These are phyloP conservation scores for Trichosporon sp. DNA, from an alignment of 1,284 basidiomycete species.

Conservation along the genomic window DNA sequence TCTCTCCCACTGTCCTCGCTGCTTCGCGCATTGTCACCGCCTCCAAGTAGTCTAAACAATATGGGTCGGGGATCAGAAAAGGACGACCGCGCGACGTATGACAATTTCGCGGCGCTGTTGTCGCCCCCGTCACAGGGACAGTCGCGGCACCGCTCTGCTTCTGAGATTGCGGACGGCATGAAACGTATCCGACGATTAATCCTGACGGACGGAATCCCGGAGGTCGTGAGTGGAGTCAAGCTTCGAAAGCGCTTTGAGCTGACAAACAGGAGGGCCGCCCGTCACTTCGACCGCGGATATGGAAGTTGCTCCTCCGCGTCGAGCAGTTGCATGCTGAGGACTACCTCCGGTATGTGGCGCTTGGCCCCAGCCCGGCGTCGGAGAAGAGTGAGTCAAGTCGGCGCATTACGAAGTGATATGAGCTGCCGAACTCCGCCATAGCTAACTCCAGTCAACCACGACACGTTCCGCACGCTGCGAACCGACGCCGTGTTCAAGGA, in stretches of 20 bases:
- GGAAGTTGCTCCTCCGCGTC: conserved; percentile 87
- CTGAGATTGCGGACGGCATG: conserved; percentile 74
- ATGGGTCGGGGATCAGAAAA: background rate
- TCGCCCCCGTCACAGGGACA: conserved; percentile 31
- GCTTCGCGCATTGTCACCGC: too few species aligned
- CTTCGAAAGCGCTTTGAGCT: conserved; percentile 49
- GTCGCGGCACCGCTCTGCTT: conserved; percentile 63
- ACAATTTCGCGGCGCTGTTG: conserved; percentile 40
- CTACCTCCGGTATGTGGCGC: conserved; percentile 77
- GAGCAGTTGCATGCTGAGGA: conserved; percentile 72
- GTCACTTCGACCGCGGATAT: conserved; percentile 62
- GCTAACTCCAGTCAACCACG: conserved; percentile 59
- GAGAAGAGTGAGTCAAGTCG: conserved; percentile 70
- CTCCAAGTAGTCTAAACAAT: too few species aligned
- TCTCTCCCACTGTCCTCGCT: too few species aligned
- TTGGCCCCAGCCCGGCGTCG: conserved; percentile 81
- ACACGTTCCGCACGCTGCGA: conserved; percentile 76
- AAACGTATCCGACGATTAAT: conserved; percentile 78
- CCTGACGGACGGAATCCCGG: conserved; percentile 81
- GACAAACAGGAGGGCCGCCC: conserved; percentile 56
- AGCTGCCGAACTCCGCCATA: background rate
- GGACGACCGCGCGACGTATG: conserved; percentile 34
- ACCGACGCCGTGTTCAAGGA: conserved; percentile 95
- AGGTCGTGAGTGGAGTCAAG: conserved; percentile 38
- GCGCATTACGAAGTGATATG: background rate